Base-by-base conservation (phyloP, 805 yeast species). In the Phaffomyces opuntiae region DNA sequence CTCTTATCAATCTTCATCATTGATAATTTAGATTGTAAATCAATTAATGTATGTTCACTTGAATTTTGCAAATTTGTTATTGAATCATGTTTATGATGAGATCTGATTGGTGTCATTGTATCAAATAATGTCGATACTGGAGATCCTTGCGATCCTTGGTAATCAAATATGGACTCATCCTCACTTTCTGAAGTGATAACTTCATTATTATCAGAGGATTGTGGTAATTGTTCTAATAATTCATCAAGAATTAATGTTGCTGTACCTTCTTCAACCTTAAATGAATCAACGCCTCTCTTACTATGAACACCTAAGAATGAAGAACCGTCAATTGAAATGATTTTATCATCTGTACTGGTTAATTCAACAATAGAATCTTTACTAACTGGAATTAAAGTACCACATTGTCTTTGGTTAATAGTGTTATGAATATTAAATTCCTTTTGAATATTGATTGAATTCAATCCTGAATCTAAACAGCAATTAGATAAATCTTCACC, bases 381-480 rank as follows among this genome's bases (percentile, higher is more conserved):
- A 33, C 83, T 74, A 1, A 81, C 82, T 0, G 82, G 81, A n/a
- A 79, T 68, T n/a, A 70, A 49, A 0, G 83, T 78, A 11, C 84
- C 85, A 60, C 83, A 78, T 59, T 77, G 80, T 53, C 79, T 65
- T 50, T 73, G 71, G 39, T 54, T 57, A 12, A 64, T 51, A 3
- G 57, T 52, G 9, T 62, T 53, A 31, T 69, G 68, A 36, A 70
- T 55, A 32, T 59, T 61, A 8, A 19, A 33, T 25, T 55, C 59
- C 19, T 53, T 53, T 41, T 49, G 41, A 14, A 66, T 60, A 49
- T 58, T 51, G 27, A 74, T 63, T 39, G 77, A 67, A 33, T 65
- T 59, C 25, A 77, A 53, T 0, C 80, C 79, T 49, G 72, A 74
- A 44, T 66, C 71, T 39, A 76, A 53, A 5, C 73, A 66, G 53